Percentiles rank a stretch among this genome's conserved stretches.
Conservation (phyloP, 495 filamentous ascomycete species). For the Neurospora africana region DNA sequence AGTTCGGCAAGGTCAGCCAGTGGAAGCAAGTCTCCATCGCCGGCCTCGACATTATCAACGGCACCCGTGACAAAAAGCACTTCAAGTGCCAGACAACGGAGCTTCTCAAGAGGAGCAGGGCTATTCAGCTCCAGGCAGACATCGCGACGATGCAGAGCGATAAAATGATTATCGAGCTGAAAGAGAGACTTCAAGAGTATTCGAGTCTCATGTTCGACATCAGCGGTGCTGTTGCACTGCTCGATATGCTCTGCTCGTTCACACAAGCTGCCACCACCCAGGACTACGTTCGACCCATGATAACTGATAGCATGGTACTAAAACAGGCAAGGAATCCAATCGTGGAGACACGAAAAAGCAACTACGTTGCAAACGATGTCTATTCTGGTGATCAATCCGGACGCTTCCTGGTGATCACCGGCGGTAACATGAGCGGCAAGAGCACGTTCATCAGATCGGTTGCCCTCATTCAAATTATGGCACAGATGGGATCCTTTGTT, state of each 20-base stretch:
- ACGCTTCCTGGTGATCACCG: slow-evolving; percentile 88
- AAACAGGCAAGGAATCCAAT: slow-evolving; percentile 79
- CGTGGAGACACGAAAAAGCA: slow-evolving; percentile 41
- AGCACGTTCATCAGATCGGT: slow-evolving; percentile 87
- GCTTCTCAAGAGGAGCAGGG: slow-evolving; percentile 58
- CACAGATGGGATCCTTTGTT: slow-evolving; percentile 85
- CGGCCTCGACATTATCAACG: slow-evolving; percentile 50
- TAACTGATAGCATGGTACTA: slow-evolving; percentile 66
- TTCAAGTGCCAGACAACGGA: slow-evolving; percentile 81
- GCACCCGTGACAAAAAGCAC: slow-evolving; percentile 55
- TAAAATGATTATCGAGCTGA: slow-evolving; percentile 57
- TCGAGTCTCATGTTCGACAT: slow-evolving; percentile 63
- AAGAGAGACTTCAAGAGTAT: slow-evolving; percentile 53
- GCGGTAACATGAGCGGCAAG: slow-evolving; percentile 99
- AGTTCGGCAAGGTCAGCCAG: background rate
- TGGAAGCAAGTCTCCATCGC: slow-evolving; percentile 5
- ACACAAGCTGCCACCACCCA: slow-evolving; percentile 63
- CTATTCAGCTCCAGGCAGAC: slow-evolving; percentile 55
- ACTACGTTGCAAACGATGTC: slow-evolving; percentile 73
- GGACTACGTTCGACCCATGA: slow-evolving; percentile 71
- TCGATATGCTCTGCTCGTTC: slow-evolving; percentile 87
- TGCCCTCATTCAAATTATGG: slow-evolving; percentile 81
- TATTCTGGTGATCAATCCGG: slow-evolving; percentile 67
- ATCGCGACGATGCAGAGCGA: slow-evolving; percentile 70
- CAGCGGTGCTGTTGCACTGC: slow-evolving; percentile 75